Base-by-base conservation (phyloP, 768 basidiomycete species). In the Serendipita sp. region DNA sequence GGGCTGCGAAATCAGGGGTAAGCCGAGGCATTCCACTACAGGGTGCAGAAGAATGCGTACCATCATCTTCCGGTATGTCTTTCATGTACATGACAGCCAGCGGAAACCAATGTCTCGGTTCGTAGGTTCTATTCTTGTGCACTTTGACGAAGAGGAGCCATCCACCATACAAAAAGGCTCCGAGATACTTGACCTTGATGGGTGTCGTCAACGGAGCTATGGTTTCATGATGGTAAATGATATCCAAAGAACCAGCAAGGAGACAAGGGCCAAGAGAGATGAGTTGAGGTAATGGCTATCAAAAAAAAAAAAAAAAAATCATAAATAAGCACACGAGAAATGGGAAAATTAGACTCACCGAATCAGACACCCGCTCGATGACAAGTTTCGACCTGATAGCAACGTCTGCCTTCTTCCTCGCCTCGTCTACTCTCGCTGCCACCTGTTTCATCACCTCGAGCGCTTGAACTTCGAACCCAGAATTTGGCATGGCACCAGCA, bases 71-170 rank as follows among this genome's bases (percentile, higher is more conserved):
- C 41, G 80, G 80, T 16, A 83, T 78, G 65, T 89, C 88, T 13
- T 79, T 75, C 45, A 94, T 68, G 63, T 88, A 84, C 68, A 90
- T 89, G 18, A 83, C 82, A 51, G 80, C 78, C 24, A 96, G 75
- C 45, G 84, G 81, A 70, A 98, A 86, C 88, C 92, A 98, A 72
- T 95, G 88, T 66, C 80, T 82, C 16, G 92, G 85, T 70, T 94
- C 91, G 70, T 96, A 99, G 38, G 77, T 78, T 64, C 75, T 76
- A n/a, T 72, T 70, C 72, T 90, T 92, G 68, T 80, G 77, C 45
- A 93, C 86, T 75, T 95, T 97, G 68, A 84, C 90, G 51, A 99
- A 76, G 24, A 96, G 79, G 45, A 97, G 74, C 72, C 92, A 97
- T 10, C 89, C 92, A 10, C 88, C 85, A 70, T 93, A 99, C 48